Evolutionary conservation across 129 eudicot species (phyloP), one percentile per base, ranked within the genome.

Genomic region (Lonicera japonica): DNA sequence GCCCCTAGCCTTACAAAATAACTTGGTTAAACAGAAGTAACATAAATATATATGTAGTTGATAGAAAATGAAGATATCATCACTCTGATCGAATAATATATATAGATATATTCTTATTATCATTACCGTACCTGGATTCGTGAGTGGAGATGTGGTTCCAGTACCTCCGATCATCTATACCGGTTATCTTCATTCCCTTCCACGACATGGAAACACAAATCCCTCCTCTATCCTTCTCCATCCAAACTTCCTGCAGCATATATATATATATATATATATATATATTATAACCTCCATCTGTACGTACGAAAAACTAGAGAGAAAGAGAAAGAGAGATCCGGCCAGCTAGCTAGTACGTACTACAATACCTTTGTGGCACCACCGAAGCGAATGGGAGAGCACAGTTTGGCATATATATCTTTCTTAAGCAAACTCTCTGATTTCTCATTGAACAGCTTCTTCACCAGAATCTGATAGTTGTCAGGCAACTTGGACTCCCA

Each of bases 101-200:
- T n/a, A n/a, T n/a, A n/a, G n/a, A n/a, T n/a, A n/a, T n/a, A n/a
- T n/a, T n/a, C n/a, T n/a, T n/a, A n/a, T n/a, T n/a, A n/a, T n/a
- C n/a, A n/a, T n/a, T 21, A 59, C 45, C 56, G 38, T 40, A 88
- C 97, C 97, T 89, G 51, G 97, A 89, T 75, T 85, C 95, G 11
- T 68, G 58, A 0, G 88, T 45, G 2, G 95, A 63, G 68, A 89
- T 67, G 53, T 75, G 80, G 45, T 45, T 85, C 97, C 97, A 85
- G 55, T 82, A 80, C 70, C 97, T 80, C 8, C 90, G 80, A 78
- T 89, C 97, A 67, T 86, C 79, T 11, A 85, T 80, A 5, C 97
- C 97, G 1, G 91, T 89, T 16, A 89, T 86, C 65, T 77, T 83
- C 86, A 89, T 23, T 62, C 88, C 95, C 64, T 86, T 89, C 88